phyloP scores from a whole-genome alignment of 148 eudicot species.

The Cornus controversa region DNA sequence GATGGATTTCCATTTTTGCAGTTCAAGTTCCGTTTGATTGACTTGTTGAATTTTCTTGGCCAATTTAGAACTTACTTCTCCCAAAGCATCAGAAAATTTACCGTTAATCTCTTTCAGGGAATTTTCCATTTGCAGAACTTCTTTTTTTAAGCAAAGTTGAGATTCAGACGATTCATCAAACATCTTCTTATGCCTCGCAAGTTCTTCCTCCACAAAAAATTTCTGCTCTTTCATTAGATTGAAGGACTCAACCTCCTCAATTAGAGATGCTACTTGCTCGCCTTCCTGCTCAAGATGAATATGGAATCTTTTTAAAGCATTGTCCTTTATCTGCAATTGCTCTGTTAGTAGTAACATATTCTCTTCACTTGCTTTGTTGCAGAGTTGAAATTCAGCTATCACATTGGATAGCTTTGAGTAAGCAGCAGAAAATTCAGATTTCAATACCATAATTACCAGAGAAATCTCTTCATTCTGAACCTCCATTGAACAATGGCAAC shows the following conservation, averaged over 20 bases:
- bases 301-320: slow-evolving; percentile 25
- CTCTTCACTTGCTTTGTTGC: slow-evolving; percentile 21
- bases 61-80: slow-evolving; percentile 37
- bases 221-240: slow-evolving; percentile 34
- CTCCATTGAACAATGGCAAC: slow-evolving; percentile 47
- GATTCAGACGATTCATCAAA: slow-evolving; percentile 43
- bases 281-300: slow-evolving; percentile 27
- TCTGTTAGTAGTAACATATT: slow-evolving; percentile 19
- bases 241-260: slow-evolving; percentile 35
- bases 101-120: slow-evolving; percentile 16
- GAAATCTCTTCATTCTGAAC: slow-evolving; percentile 55
- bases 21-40: slow-evolving; percentile 28
- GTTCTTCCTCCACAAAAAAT: slow-evolving; percentile 34
- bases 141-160: slow-evolving; percentile 45
- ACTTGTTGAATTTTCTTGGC: slow-evolving; percentile 37
- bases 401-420: slow-evolving; percentile 31
- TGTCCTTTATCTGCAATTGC: slow-evolving; percentile 25
- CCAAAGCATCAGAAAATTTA: slow-evolving; percentile 33
- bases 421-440: slow-evolving; percentile 50
- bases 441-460: slow-evolving; percentile 43
- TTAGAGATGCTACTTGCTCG: slow-evolving; percentile 35
- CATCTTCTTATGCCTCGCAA: slow-evolving; percentile 34
- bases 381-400: slow-evolving; percentile 31
- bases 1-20: slow-evolving; percentile 45
- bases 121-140: slow-evolving; percentile 51